Evolutionary conservation across 306 rosid genomes (phyloP).

Genomic region (Fragaria iinumae): DNA sequence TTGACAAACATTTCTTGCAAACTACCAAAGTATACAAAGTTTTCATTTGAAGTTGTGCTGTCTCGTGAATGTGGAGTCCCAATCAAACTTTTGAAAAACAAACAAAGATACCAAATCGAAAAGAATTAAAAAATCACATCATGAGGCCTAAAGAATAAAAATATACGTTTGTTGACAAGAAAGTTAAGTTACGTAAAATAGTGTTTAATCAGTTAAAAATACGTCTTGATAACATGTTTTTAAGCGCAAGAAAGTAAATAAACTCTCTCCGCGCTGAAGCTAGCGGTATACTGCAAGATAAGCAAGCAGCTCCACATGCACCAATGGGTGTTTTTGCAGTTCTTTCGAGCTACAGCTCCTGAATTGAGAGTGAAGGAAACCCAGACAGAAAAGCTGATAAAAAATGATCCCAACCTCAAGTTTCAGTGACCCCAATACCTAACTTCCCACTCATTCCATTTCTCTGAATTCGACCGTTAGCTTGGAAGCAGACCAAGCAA

Average conservation of each 20-base stretch:
- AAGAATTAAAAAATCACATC: not conserved
- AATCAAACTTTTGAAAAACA: not conserved
- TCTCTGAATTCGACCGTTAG: conserved; percentile 40
- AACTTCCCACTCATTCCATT: conserved; percentile 33
- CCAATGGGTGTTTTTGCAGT: conserved; percentile 16
- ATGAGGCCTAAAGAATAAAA: not conserved
- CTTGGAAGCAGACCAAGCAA: conserved; percentile 43
- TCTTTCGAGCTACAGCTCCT: conserved; percentile 15
- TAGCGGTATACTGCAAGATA: conserved; percentile 38
- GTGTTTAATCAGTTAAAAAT: not conserved
- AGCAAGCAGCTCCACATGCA: conserved; percentile 34
- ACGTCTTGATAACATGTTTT: not conserved
- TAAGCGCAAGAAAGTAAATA: not conserved
- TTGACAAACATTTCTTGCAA: not conserved
- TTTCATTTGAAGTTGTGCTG: not conserved
- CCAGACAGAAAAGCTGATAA: conserved; percentile 6
- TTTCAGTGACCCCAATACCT: conserved; percentile 35
- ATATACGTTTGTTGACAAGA: not conserved
- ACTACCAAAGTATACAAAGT: not conserved
- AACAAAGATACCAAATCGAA: not conserved
- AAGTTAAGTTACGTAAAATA: not conserved
- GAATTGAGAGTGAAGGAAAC: conserved; percentile 31
- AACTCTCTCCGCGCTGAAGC: not conserved
- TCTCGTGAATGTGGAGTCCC: not conserved
- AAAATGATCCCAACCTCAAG: conserved; percentile 19